These are phyloP conservation scores for Cercospora sojina DNA, from an alignment of 2,329 filamentous ascomycete genomes.

Conservation along the genomic window DNA sequence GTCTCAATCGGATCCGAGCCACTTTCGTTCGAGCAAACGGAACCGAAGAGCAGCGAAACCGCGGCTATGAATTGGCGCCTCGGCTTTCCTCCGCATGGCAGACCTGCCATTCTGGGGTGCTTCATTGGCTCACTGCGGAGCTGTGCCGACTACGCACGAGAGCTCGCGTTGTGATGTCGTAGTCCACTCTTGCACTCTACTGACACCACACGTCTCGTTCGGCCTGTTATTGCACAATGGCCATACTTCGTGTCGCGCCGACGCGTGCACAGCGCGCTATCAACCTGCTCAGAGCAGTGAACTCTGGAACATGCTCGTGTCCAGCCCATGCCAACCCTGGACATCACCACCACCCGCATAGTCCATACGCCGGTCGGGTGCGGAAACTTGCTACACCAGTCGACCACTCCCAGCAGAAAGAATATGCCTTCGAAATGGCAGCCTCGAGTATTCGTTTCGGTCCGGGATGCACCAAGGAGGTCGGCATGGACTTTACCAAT, in stretches of 20 bases:
- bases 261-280: conserved; percentile 60
- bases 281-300: conserved; percentile 80
- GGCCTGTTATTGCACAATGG: conserved; percentile 30
- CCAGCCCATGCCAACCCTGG: conserved; percentile 90
- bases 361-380: conserved; percentile 55
- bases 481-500: conserved; percentile 94
- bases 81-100: background rate
- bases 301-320: conserved; percentile 77
- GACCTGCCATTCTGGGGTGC: background rate
- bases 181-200: background rate
- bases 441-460: conserved; percentile 93
- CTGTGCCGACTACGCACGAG: background rate
- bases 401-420: conserved; percentile 71
- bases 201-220: background rate
- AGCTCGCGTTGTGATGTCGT: conserved; percentile 4
- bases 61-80: background rate
- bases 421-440: conserved; percentile 99
- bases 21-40: background rate
- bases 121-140: background rate
- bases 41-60: background rate
- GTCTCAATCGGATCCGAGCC: background rate
- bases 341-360: conserved; percentile 56
- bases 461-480: conserved; percentile 87
- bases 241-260: conserved; percentile 44
- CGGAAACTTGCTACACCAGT: conserved; percentile 70